Evolutionary conservation across 169 alveolate genomes (phyloP), one percentile per base, ranked within the genome.

Genomic region (Eimeria necatrix): DNA sequence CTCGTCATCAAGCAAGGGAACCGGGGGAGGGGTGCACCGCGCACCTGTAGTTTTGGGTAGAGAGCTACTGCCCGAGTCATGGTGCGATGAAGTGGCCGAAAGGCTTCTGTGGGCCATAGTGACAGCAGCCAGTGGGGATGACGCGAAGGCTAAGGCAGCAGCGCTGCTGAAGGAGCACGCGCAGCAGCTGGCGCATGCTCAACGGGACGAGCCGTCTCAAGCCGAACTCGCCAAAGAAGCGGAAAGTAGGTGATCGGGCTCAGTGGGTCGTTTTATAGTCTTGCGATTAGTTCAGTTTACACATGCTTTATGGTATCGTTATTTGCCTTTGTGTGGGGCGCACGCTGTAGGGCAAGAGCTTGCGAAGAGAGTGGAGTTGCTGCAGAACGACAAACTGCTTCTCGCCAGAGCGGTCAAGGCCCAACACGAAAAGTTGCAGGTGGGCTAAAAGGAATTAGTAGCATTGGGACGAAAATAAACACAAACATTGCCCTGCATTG

Each of bases 391-490:
- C 94, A 89, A 89, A 48, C 71, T 70, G 74, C 61, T 89, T 18
- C 94, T 89, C 46, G 94, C 94, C 52, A 51, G 94, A 14, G 94
- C 94, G 7, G 94, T 89, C 78, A 89, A 89, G 94, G 74, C 94
- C 10, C 94, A 89, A 61, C 94, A 89, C 88, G 94, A 89, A 49
- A 78, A 80, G 64, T 48, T 89, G 52, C 94, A 89, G 73, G 94
- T 89, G 20, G 20, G 83, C 41, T 32, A 32, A 32, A 32, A 32
- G 41, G 41, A 32, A 32, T 32, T 32, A 24, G 16, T 46, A n/a
- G n/a, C n/a, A n/a, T n/a, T n/a, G n/a, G 41, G 41, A 32, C 41
- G 41, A 32, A 32, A n/a, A n/a, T n/a, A n/a, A n/a, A n/a, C n/a
- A n/a, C n/a, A n/a, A n/a, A n/a, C n/a, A n/a, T n/a, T n/a, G n/a